Evolutionary conservation across 805 yeast genomes (phyloP).

Genomic region (Candida tammaniensis): DNA sequence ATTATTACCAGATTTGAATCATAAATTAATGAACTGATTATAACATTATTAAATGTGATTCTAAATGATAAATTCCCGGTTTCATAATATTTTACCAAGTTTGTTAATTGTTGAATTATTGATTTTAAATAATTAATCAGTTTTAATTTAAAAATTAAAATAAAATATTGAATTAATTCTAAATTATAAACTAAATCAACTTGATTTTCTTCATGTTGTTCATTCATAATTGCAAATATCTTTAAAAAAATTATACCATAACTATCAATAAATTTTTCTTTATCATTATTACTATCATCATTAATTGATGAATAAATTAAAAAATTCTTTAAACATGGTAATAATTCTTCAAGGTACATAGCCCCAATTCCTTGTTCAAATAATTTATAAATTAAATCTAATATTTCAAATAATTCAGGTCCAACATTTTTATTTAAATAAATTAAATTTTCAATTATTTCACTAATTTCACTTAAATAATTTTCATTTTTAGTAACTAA

Average conservation of each 20-base stretch:
- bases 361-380: constrained; percentile 43
- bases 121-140: constrained; percentile 7
- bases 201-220: constrained; percentile 49
- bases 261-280: constrained; percentile 17
- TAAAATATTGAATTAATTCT: constrained; percentile 62
- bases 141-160: constrained; percentile 50
- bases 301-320: constrained; percentile 55
- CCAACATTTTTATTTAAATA: constrained; percentile 41
- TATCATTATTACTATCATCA: constrained; percentile 39
- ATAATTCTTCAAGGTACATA: constrained; percentile 70
- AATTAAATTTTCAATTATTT: constrained; percentile 53
- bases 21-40: constrained; percentile 62
- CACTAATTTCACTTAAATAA: constrained; percentile 74
- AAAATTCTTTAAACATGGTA: constrained; percentile 72
- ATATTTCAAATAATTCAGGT: constrained; percentile 72
- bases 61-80: constrained; percentile 38
- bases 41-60: constrained; percentile 55
- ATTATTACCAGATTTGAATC: constrained; percentile 54
- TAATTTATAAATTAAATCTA: constrained; percentile 45
- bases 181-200: constrained; percentile 58
- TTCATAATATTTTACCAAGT: constrained; percentile 11
- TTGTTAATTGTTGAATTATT: constrained; percentile 5
- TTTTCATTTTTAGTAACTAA: constrained; percentile 66
- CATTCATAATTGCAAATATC: constrained; percentile 27
- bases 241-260: constrained; percentile 48